Conservation (phyloP, 169 alveolate species). For the Plasmodium cynomolgi region DNA sequence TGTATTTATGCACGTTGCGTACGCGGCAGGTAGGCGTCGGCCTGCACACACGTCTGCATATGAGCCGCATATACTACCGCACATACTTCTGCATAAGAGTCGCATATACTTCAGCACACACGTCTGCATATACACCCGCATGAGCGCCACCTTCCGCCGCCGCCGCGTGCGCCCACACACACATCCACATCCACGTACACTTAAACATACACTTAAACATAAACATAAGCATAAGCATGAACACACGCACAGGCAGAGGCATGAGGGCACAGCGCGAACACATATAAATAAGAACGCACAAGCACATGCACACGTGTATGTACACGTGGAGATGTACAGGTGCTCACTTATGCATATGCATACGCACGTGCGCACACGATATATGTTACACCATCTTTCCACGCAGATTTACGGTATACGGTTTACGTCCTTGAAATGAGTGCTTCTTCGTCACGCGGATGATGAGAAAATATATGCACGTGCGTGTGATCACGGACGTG, state of each 20-base stretch:
- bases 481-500: background rate
- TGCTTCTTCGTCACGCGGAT: background rate
- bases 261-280: background rate
- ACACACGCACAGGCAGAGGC: background rate
- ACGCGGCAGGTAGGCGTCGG: background rate
- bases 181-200: background rate
- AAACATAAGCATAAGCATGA: background rate
- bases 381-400: background rate
- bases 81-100: background rate
- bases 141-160: background rate
- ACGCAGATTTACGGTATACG: background rate
- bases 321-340: slow-evolving; percentile 10
- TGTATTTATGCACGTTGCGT: background rate
- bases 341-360: slow-evolving; percentile 1
- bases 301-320: slow-evolving; percentile 11
- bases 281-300: background rate
- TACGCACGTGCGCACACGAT: background rate
- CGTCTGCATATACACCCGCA: no score
- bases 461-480: background rate
- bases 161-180: background rate
- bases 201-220: background rate
- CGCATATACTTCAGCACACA: no score
- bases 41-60: background rate
- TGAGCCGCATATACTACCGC: background rate
- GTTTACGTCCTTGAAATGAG: background rate